A percentile compares a stretch with the other conserved stretches of the same genome.
Conservation (phyloP, 139 green algal genomes). For the Coccomyxa sp. region DNA sequence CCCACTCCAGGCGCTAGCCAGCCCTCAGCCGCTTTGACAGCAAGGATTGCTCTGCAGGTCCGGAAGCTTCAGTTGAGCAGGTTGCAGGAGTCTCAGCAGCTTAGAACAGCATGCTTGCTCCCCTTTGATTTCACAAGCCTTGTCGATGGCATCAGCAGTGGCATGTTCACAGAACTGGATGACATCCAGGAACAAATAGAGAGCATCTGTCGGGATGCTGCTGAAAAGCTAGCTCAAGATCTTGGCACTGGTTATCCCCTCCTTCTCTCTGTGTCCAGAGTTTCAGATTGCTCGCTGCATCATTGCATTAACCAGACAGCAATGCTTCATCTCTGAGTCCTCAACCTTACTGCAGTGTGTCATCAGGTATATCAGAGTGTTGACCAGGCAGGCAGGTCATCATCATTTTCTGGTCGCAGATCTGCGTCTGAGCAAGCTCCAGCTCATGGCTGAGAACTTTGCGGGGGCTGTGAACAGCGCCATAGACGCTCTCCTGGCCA, state of each 20-base stretch:
- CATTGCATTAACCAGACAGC: not conserved
- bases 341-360: not conserved
- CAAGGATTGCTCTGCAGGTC: too few relatives aligned
- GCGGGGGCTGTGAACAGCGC: not conserved
- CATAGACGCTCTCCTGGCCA: not conserved
- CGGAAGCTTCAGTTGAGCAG: not conserved
- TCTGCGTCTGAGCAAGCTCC: not conserved
- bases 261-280: too few relatives aligned
- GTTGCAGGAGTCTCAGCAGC: not conserved
- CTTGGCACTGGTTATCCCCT: too few relatives aligned
- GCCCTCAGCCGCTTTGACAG: too few relatives aligned
- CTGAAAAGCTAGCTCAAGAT: too few relatives aligned
- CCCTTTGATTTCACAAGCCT: not conserved
- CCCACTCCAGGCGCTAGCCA: too few relatives aligned
- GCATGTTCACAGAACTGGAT: too few relatives aligned
- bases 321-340: not conserved
- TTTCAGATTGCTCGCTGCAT: not conserved
- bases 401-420: not conserved
- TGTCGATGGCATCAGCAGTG: too few relatives aligned
- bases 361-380: not conserved
- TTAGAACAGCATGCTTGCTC: not conserved
- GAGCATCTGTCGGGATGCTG: too few relatives aligned
- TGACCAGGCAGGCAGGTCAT: too few relatives aligned
- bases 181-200: too few relatives aligned
- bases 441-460: not conserved